A percentile compares a stretch with the other conserved stretches of the same genome.
Conservation (phyloP, 2,329 filamentous ascomycete genomes). For the Botrytis tulipae region DNA sequence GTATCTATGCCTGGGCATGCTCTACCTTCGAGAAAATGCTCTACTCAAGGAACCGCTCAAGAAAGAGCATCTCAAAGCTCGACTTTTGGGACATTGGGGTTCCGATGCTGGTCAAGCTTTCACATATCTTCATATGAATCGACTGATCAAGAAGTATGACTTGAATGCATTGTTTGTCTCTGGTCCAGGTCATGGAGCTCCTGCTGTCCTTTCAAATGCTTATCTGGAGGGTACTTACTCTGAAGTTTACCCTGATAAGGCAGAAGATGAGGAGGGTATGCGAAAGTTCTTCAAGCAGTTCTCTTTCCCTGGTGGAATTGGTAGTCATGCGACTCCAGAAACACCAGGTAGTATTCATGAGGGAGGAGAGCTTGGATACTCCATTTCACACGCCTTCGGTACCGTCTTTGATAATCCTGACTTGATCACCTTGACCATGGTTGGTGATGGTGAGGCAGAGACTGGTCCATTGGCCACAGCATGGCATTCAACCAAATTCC, state of each 20-base stretch:
- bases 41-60: constrained; percentile 68
- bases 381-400: constrained; percentile 75
- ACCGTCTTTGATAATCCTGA: constrained; percentile 73
- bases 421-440: constrained; percentile 73
- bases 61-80: constrained; percentile 66
- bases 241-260: constrained; percentile 73
- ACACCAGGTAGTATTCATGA: constrained; percentile 76
- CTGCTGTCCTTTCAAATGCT: constrained; percentile 71
- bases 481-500: constrained; percentile 81
- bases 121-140: constrained; percentile 80
- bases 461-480: constrained; percentile 75
- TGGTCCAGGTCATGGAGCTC: constrained; percentile 75
- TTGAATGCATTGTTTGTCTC: constrained; percentile 71
- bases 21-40: constrained; percentile 73
- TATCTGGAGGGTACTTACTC: constrained; percentile 77
- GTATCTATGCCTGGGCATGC: constrained; percentile 77
- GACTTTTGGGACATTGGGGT: constrained; percentile 75
- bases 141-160: constrained; percentile 77
- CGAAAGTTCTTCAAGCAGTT: constrained; percentile 79
- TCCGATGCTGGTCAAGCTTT: constrained; percentile 79
- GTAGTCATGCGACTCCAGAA: constrained; percentile 75
- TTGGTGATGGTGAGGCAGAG: constrained; percentile 79
- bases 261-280: constrained; percentile 66
- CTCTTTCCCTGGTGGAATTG: constrained; percentile 77
- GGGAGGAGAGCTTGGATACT: constrained; percentile 79